These are phyloP conservation scores for Hymenoscyphus fraxineus DNA, from an alignment of 2,329 filamentous ascomycete genomes.

Conservation along the genomic window DNA sequence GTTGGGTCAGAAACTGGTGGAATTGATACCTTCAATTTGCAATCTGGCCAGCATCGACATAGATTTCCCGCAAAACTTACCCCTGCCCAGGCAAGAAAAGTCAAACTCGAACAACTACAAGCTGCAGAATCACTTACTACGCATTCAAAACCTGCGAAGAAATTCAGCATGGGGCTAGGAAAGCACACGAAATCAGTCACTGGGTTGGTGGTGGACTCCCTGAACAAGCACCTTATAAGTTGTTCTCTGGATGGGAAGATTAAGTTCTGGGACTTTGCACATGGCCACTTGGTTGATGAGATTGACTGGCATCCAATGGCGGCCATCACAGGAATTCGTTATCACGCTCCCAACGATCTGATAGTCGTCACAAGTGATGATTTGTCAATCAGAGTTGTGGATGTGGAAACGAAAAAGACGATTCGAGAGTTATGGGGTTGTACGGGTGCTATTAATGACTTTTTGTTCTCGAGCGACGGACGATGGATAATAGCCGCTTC, in stretches of 20 bases:
- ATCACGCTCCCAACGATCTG: constrained; percentile 79
- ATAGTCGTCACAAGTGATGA: constrained; percentile 89
- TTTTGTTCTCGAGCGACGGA: constrained; percentile 87
- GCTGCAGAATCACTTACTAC: constrained; percentile 27
- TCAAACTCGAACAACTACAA: constrained; percentile 61
- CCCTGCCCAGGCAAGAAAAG: constrained; percentile 71
- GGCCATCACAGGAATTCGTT: constrained; percentile 70
- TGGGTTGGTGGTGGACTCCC: constrained; percentile 80
- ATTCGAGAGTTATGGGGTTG: constrained; percentile 92
- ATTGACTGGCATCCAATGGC: constrained; percentile 80
- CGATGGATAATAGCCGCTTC: constrained; percentile 90
- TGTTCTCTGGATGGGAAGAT: constrained; percentile 87
- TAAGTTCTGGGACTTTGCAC: constrained; percentile 97
- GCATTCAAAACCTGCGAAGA: constrained; percentile 16
- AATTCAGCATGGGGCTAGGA: constrained; percentile 48
- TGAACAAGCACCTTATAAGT: constrained; percentile 82
- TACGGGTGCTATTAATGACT: constrained; percentile 68
- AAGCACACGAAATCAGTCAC: constrained; percentile 81
- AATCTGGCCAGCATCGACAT: constrained; percentile 85
- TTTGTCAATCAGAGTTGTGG: constrained; percentile 79
- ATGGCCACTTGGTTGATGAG: constrained; percentile 73
- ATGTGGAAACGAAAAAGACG: constrained; percentile 83
- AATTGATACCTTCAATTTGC: constrained; percentile 94
- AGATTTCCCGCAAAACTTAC: constrained; percentile 79
- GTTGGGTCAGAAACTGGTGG: constrained; percentile 79